These are phyloP conservation scores for Diaporthe ampelina DNA, from an alignment of 2,329 filamentous ascomycete genomes.

Conservation along the genomic window DNA sequence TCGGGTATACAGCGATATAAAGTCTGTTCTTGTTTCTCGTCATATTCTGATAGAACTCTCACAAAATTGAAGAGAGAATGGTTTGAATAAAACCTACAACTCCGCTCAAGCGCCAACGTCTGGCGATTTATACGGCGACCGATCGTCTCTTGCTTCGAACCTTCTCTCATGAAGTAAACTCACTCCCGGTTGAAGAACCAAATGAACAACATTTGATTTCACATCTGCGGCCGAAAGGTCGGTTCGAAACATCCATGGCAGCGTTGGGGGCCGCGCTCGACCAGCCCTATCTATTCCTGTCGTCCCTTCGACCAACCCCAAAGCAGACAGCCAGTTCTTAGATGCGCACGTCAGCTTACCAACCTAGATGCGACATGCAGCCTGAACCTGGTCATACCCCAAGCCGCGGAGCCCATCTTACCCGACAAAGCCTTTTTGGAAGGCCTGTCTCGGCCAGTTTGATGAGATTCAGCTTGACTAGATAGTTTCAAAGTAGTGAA, in stretches of 20 bases:
- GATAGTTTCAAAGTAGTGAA: not conserved
- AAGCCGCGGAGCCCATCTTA: not conserved
- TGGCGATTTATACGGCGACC: not conserved
- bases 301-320: not conserved
- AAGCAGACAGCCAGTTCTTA: not conserved
- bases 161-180: not conserved
- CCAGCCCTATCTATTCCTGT: not conserved
- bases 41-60: not conserved
- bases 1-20: conserved; percentile 16
- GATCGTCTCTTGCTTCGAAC: not conserved
- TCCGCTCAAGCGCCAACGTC: not conserved
- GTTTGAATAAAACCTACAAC: no score
- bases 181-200: not conserved
- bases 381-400: not conserved
- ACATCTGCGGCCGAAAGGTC: not conserved
- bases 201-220: not conserved
- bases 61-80: not conserved
- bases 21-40: conserved; percentile 24
- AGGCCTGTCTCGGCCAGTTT: conserved; percentile 5
- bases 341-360: not conserved
- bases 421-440: not conserved
- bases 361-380: not conserved
- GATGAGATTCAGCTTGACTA: not conserved
- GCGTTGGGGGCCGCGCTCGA: not conserved
- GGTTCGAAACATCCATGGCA: not conserved